Conservation (phyloP, 129 eudicot species). For the Daucus carota region DNA sequence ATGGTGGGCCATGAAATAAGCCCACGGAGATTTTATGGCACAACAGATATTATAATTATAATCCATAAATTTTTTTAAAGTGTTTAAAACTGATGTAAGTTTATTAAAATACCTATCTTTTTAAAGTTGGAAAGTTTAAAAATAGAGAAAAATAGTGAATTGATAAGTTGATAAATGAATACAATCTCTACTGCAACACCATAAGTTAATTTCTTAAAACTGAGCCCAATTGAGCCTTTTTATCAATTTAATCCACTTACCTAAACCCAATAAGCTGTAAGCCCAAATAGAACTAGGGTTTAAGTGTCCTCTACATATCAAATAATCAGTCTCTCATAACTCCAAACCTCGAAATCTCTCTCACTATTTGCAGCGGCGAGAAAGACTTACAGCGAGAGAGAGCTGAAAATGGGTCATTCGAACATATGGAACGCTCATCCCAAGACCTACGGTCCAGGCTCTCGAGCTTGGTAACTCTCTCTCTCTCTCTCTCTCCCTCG, state of each 20-base stretch:
- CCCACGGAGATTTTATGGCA: no score
- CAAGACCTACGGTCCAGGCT: conserved; percentile 85
- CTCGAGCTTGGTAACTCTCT: conserved; percentile 65
- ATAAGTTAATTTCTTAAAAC: no score
- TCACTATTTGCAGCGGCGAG: neutral
- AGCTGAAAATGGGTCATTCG: conserved; percentile 54
- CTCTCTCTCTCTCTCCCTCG: neutral
- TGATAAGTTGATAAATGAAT: no score
- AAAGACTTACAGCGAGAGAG: neutral
- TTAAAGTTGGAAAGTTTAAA: no score
- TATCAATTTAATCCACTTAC: neutral
- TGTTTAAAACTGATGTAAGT: no score
- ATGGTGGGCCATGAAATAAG: no score
- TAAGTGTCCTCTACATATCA: neutral
- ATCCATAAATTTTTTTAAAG: no score
- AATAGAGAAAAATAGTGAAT: no score
- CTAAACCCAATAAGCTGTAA: neutral
- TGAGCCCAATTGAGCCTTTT: neutral
- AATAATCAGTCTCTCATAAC: neutral
- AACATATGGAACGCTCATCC: conserved; percentile 91
- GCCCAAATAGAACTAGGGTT: neutral
- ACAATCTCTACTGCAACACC: no score
- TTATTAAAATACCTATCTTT: no score
- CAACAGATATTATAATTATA: no score
- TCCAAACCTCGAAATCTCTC: neutral